Evolutionary conservation across 768 basidiomycete genomes (phyloP).

Genomic region (Lactarius psammicola): DNA sequence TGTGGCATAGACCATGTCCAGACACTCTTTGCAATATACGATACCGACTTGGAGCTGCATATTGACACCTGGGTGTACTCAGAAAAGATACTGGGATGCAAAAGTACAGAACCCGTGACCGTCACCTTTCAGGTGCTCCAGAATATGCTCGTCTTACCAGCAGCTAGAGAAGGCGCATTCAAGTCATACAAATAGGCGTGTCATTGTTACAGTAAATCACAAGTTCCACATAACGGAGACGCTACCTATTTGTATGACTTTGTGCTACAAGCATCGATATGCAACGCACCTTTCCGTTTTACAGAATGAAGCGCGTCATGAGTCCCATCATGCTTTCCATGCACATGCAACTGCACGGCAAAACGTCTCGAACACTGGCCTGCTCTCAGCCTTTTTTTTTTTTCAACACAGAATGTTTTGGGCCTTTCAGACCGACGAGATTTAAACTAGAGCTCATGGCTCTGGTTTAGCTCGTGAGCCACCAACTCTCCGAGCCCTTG

Average conservation of each 20-base stretch:
- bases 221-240: constrained; percentile 62
- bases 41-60: constrained; percentile 68
- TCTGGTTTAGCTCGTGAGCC: not conserved
- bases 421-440: too few species aligned
- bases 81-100: not conserved
- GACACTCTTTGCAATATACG: constrained; percentile 70
- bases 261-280: not conserved
- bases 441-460: not conserved
- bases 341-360: constrained; percentile 50
- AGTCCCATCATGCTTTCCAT: constrained; percentile 51
- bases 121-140: constrained; percentile 53
- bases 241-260: constrained; percentile 42
- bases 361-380: constrained; percentile 48
- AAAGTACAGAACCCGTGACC: constrained; percentile 68
- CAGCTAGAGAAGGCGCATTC: constrained; percentile 69
- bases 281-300: constrained; percentile 64
- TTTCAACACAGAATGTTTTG: too few species aligned
- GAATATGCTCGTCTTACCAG: constrained; percentile 60
- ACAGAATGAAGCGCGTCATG: constrained; percentile 48
- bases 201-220: constrained; percentile 50
- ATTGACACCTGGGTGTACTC: constrained; percentile 59
- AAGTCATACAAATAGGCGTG: constrained; percentile 69
- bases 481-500: not conserved
- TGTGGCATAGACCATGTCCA: constrained; percentile 65
- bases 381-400: constrained; percentile 28